Base-by-base conservation (phyloP, 2,329 filamentous ascomycete genomes). In the Madurella fahalii region DNA sequence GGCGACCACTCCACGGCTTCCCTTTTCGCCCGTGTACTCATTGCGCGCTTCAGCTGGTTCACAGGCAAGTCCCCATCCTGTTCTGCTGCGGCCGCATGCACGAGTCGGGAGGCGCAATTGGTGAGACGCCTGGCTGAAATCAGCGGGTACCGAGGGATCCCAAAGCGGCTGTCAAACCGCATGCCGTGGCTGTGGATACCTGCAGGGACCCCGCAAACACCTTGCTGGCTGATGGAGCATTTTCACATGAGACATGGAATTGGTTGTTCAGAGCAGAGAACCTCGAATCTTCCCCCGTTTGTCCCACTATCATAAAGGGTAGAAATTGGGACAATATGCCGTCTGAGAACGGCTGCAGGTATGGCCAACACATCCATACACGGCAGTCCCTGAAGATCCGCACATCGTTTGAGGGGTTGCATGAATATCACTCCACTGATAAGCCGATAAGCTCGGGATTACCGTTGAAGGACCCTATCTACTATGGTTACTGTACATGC, bases 1-100 rank as follows among this genome's bases (percentile, higher is more conserved):
- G 52, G 25, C 52, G 53, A n/a, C 53, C 53, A 56, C 44, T 56
- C 53, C 34, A 56, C 46, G 53, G 40, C 49, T 31, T 13, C 40
- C 31, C 31, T 40, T 39, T 40, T 32, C 25, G 52, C 43, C 44
- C 53, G 47, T 55, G 48, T 15, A 37, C 8, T 17, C 25, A 40
- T 43, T 52, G 40, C 31, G n/a, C 39, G 17, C 30, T 5, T 48
- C 40, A 54, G 42, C 45, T 30, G 46, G 43, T 16, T 25, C 44
- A 5, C 16, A 12, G 12, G 20, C 13, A 4, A 20, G 34, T 17
- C 32, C 7, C 25, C 25, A 3, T 25, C 25, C 7, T 25, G 25
- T 25, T 25, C 34, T 11, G 34, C 34, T 4, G 34, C 34, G 37
- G 39, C 20, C 42, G 20, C 53, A 54, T 54, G 53, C n/a, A 5